Conservation (phyloP, 192 early-diverging fungal species). For the Entrophospora sp. region DNA sequence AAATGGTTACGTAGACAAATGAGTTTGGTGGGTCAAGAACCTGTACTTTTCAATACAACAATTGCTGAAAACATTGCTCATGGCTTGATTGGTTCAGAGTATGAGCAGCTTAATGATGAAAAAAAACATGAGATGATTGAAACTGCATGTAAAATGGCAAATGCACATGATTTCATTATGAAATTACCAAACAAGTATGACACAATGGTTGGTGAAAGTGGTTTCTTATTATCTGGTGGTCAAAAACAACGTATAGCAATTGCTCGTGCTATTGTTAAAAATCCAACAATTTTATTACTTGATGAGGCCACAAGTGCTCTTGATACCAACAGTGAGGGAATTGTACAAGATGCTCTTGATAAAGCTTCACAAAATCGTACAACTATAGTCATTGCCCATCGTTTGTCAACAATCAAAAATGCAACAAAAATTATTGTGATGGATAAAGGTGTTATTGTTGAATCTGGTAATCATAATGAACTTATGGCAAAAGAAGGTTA, state of each 20-base stretch:
- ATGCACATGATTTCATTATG: constrained; percentile 66
- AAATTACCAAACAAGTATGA: constrained; percentile 72
- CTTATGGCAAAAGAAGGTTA: constrained; percentile 47
- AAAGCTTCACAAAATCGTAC: constrained; percentile 59
- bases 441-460: constrained; percentile 48
- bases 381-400: constrained; percentile 77
- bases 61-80: constrained; percentile 27
- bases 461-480: constrained; percentile 61
- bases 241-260: constrained; percentile 95
- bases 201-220: constrained; percentile 79
- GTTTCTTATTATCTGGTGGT: constrained; percentile 63
- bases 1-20: constrained; percentile 53
- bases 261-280: constrained; percentile 82
- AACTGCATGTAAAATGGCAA: constrained; percentile 53
- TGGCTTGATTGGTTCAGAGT: background rate
- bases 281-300: constrained; percentile 77
- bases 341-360: constrained; percentile 74
- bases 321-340: constrained; percentile 63
- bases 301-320: constrained; percentile 88
- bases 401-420: constrained; percentile 74
- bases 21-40: constrained; percentile 67
- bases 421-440: constrained; percentile 75
- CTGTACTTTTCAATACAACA: constrained; percentile 47
- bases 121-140: constrained; percentile 27
- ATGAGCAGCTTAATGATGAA: background rate